Percentiles rank a stretch among this genome's conserved stretches.
Evolutionary conservation across 208 protist genomes (phyloP).

Genomic region (Wallacemonas collosoma): DNA sequence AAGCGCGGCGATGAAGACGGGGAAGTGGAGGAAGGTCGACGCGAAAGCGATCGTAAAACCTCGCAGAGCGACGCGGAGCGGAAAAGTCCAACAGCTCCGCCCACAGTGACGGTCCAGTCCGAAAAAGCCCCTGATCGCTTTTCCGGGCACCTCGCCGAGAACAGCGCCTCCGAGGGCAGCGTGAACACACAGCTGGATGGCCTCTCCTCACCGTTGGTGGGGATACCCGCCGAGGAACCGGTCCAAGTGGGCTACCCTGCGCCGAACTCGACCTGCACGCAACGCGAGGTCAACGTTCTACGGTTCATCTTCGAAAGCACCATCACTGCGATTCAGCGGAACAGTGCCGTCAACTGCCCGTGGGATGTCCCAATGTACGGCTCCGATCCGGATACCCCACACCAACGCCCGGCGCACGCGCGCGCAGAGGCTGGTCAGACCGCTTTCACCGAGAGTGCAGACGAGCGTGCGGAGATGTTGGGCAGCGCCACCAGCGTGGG

Average conservation of each 20-base stretch:
- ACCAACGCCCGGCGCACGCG: too few species aligned
- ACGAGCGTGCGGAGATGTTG: neutral
- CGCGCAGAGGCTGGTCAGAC: too few species aligned
- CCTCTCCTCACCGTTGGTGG: neutral
- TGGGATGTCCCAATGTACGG: conserved; percentile 20
- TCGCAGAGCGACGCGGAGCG: too few species aligned
- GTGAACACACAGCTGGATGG: neutral
- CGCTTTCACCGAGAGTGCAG: too few species aligned
- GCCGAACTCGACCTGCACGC: conserved; percentile 47
- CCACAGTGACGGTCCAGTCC: too few species aligned
- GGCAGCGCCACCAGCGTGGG: neutral
- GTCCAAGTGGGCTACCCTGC: conserved; percentile 43
- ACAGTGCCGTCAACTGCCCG: conserved; percentile 48
- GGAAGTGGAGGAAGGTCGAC: neutral
- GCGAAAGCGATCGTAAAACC: neutral
- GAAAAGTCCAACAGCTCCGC: too few species aligned
- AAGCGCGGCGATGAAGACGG: neutral
- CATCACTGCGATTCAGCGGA: conserved; percentile 38
- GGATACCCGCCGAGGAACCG: neutral
- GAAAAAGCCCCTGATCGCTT: too few species aligned
- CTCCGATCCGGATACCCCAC: neutral
- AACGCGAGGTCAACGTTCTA: conserved; percentile 46
- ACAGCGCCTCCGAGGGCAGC: conserved; percentile 1
- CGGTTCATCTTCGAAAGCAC: conserved; percentile 62
- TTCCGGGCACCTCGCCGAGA: neutral